Percentiles rank a stretch among this genome's conserved stretches.
Evolutionary conservation across 441 rosid species (phyloP).

Genomic region (Pelargonium australe): DNA sequence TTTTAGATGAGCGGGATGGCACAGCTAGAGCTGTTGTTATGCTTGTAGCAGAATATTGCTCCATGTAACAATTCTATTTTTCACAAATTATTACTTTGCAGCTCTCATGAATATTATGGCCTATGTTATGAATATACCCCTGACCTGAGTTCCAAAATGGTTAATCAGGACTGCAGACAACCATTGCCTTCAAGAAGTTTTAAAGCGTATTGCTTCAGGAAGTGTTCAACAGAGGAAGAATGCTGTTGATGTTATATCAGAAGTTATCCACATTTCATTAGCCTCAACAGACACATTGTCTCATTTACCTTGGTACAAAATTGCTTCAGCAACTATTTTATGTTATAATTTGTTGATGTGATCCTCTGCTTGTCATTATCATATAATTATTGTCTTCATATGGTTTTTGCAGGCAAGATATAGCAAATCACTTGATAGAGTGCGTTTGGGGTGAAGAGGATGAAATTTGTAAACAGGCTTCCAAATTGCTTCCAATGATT

Average conservation of each 20-base stretch:
- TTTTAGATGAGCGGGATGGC: constrained; percentile 85
- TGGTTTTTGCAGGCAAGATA: constrained; percentile 53
- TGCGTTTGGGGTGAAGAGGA: constrained; percentile 56
- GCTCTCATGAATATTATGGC: constrained; percentile 8
- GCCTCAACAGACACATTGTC: constrained; percentile 34
- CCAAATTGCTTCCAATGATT: constrained; percentile 52
- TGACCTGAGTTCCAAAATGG: constrained; percentile 30
- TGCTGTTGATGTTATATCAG: constrained; percentile 72
- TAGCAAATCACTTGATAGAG: constrained; percentile 52
- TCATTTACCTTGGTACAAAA: constrained; percentile 51
- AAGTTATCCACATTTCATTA: constrained; percentile 42
- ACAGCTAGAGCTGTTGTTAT: constrained; percentile 66
- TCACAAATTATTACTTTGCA: constrained; percentile 10
- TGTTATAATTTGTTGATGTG: constrained; percentile 22
- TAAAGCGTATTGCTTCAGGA: constrained; percentile 62
- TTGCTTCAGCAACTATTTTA: constrained; percentile 18
- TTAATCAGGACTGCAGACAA: constrained; percentile 45
- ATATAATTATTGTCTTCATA: constrained; percentile 15
- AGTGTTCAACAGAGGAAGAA: constrained; percentile 61
- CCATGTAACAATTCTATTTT: constrained; percentile 41
- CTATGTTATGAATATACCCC: constrained; percentile 22
- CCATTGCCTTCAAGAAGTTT: constrained; percentile 62
- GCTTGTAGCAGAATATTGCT: constrained; percentile 74
- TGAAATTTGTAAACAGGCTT: constrained; percentile 45
- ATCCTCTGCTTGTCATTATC: constrained; percentile 18